Conservation (phyloP, 352 stramenopile species). For the Globisporangium orthogonon region DNA sequence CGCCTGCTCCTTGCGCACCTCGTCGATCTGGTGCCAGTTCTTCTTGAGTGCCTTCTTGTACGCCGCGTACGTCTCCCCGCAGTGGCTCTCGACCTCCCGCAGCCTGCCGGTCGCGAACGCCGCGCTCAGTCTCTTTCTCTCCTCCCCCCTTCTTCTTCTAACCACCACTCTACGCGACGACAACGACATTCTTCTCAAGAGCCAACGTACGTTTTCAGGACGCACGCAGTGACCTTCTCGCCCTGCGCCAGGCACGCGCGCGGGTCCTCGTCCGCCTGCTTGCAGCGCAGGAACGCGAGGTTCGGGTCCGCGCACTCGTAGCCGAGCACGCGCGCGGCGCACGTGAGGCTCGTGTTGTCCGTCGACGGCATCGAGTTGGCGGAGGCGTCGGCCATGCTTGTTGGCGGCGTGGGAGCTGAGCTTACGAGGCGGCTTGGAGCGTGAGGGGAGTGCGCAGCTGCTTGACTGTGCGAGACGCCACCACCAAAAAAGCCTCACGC, state of each 20-base stretch:
- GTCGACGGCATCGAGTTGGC: conserved; percentile 57
- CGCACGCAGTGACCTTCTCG: conserved; percentile 84
- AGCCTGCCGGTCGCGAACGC: conserved; percentile 28
- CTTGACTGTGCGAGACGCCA: conserved; percentile 13
- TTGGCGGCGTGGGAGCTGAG: not conserved
- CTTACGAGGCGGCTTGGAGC: too few relatives aligned
- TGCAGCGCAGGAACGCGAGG: conserved; percentile 84
- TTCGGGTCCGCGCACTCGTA: conserved; percentile 82
- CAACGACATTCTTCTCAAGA: too few relatives aligned
- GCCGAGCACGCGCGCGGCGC: conserved; percentile 72
- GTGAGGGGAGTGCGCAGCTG: not conserved
- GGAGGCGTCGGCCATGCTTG: conserved; percentile 40
- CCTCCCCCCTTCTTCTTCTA: not conserved
- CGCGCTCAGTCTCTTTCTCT: not conserved
- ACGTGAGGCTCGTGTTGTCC: conserved; percentile 87
- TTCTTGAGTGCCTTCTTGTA: conserved; percentile 88
- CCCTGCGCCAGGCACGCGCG: conserved; percentile 74
- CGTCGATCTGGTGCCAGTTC: conserved; percentile 85
- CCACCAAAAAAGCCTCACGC: conserved; percentile 8
- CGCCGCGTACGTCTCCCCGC: conserved; percentile 77
- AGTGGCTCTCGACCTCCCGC: conserved; percentile 72
- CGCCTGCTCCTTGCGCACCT: conserved; percentile 81
- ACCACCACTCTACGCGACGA: not conserved
- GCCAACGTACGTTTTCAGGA: conserved; percentile 77
- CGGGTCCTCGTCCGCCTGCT: conserved; percentile 77